Evolutionary conservation across 2,329 filamentous ascomycete genomes (phyloP), one percentile per base, ranked within the genome.

Genomic region (Grosmannia huntii): DNA sequence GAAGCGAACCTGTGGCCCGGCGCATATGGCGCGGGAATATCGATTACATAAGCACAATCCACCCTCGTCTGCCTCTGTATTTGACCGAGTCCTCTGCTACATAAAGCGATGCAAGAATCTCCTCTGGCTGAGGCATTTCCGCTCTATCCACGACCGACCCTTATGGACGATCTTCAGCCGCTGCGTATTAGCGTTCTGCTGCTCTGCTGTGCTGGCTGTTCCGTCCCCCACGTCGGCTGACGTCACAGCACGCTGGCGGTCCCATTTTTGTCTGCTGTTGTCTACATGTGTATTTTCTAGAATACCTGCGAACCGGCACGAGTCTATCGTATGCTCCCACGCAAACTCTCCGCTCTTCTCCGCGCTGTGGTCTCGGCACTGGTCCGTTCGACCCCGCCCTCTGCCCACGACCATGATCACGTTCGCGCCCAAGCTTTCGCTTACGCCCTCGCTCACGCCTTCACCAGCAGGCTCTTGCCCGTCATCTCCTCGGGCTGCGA

Each of bases 401-500:
- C 31, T 33, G 31, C 31, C 31, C 31, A 33, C 31, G 31, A 9
- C 31, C 31, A 33, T 10, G 31, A 33, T 33, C 31, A 33, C 31
- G 31, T 33, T 33, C 31, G 11, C 31, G 31, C 2, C 9, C 31
- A 9, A 5, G 31, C 5, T 33, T 9, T 10, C 31, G 31, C 11
- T 33, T 10, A 9, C 31, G 31, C 31, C 31, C 31, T 10, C 9
- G 27, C n/a, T 60, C 70, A 86, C 65, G 75, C 77, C 82, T 90
- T 95, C 68, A 90, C 75, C 65, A 99, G 78, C 68, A 99, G 79
- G 73, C 84, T 95, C 68, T 78, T 76, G 60, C 94, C 91, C 60
- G 87, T 89, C 94, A 99, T 99, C 72, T 92, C 91, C 67, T 88
- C 83, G 5, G 94, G 92, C 72, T 95, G 84, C 53, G 88, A 82